Evolutionary conservation across 1,284 basidiomycete genomes (phyloP).

Genomic region (Lentinus polychrous): DNA sequence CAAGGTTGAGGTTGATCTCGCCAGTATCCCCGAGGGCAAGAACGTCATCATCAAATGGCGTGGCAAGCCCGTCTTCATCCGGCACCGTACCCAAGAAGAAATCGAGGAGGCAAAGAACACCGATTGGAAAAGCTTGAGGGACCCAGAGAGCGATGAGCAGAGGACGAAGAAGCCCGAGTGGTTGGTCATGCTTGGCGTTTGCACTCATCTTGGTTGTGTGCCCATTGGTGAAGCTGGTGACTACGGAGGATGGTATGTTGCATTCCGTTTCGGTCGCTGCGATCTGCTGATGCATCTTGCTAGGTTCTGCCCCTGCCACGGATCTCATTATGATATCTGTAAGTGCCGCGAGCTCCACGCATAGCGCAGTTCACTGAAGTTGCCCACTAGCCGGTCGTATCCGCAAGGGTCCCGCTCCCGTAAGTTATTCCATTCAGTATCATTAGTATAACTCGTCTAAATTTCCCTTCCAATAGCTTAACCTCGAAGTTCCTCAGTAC

Average conservation of each 20-base stretch:
- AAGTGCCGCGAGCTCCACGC: constrained; percentile 19
- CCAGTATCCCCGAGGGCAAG: constrained; percentile 93
- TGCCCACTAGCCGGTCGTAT: constrained; percentile 74
- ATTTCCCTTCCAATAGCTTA: constrained; percentile 50
- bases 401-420: constrained; percentile 92
- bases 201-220: constrained; percentile 99
- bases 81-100: constrained; percentile 90
- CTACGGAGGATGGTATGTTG: constrained; percentile 86
- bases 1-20: constrained; percentile 95
- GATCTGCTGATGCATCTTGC: constrained; percentile 11
- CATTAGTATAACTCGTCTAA: constrained; percentile 7
- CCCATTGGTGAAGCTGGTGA: constrained; percentile 98
- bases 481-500: constrained; percentile 89
- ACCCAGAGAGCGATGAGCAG: constrained; percentile 87
- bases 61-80: constrained; percentile 99
- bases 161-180: constrained; percentile 95
- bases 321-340: constrained; percentile 97
- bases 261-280: constrained; percentile 4
- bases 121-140: constrained; percentile 85
- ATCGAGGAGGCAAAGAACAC: constrained; percentile 87
- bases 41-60: constrained; percentile 99
- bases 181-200: constrained; percentile 96
- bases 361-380: constrained; percentile 9
- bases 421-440: constrained; percentile 31
- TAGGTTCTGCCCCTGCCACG: constrained; percentile 96